These are phyloP conservation scores for Tagetes erecta DNA, from an alignment of 129 eudicot species.

Conservation along the genomic window DNA sequence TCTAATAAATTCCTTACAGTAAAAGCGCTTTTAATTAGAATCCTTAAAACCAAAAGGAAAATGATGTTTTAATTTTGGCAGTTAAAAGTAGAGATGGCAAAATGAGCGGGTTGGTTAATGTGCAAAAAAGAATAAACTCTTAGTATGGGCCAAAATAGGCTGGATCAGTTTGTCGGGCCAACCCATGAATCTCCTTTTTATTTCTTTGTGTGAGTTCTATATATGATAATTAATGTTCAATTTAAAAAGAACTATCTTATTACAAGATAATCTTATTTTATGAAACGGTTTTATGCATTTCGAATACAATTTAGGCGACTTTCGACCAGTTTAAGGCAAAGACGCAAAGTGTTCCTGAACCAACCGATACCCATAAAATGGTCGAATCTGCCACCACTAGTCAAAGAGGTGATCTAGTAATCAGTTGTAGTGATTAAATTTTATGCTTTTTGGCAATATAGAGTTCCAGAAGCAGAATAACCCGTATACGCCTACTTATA, in stretches of 20 bases:
- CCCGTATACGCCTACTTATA: background rate
- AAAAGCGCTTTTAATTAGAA: slow-evolving; percentile 5
- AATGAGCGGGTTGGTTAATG: slow-evolving; percentile 1
- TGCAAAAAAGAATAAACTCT: background rate
- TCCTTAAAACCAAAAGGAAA: background rate
- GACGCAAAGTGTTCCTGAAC: background rate
- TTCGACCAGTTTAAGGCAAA: background rate
- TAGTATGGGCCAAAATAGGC: background rate
- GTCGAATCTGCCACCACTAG: background rate
- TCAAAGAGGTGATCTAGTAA: background rate
- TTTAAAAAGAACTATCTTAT: background rate
- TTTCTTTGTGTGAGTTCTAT: background rate
- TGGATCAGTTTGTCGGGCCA: background rate
- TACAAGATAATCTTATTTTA: background rate
- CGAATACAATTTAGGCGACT: slow-evolving; percentile 2
- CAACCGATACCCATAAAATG: background rate
- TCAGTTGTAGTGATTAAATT: background rate
- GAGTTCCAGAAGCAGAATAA: background rate
- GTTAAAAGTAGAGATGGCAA: slow-evolving; percentile 3
- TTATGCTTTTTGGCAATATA: slow-evolving; percentile 3
- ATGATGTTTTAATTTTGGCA: background rate
- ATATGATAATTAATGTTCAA: background rate
- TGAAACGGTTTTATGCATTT: slow-evolving; percentile 6
- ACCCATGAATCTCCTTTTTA: background rate
- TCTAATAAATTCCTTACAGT: slow-evolving; percentile 14